Evolutionary conservation across 805 yeast species (phyloP).

Genomic region (Hanseniaspora jakobsenii): DNA sequence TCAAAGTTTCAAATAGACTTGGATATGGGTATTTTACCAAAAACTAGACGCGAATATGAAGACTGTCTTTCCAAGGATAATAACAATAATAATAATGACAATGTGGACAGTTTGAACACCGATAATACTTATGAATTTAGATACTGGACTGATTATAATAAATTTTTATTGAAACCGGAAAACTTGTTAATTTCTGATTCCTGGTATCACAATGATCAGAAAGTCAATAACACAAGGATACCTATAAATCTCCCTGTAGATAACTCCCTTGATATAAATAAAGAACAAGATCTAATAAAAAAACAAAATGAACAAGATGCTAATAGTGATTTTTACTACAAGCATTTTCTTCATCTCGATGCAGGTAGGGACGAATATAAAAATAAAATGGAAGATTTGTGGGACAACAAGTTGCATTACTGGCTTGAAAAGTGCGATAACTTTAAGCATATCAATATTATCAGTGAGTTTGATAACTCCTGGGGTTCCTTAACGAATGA

Average conservation of each 20-base stretch:
- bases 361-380: slow-evolving; percentile 54
- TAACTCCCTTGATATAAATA: no score
- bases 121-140: slow-evolving; percentile 35
- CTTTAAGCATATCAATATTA: slow-evolving; percentile 55
- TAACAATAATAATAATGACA: not conserved
- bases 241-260: slow-evolving; percentile 10
- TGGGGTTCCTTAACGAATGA: slow-evolving; percentile 71
- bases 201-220: slow-evolving; percentile 39
- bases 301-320: slow-evolving; percentile 15
- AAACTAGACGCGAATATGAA: slow-evolving; percentile 20
- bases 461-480: slow-evolving; percentile 60
- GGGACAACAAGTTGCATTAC: slow-evolving; percentile 49
- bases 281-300: no score
- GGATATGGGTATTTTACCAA: slow-evolving; percentile 35
- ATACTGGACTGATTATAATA: slow-evolving; percentile 74
- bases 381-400: slow-evolving; percentile 34
- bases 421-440: slow-evolving; percentile 65
- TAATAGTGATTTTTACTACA: no score
- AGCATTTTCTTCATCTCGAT: slow-evolving; percentile 37
- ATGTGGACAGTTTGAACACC: slow-evolving; percentile 1
- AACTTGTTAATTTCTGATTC: slow-evolving; percentile 42
- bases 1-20: slow-evolving; percentile 54
- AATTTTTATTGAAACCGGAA: slow-evolving; percentile 52
- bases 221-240: slow-evolving; percentile 5
- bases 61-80: no score